Base-by-base conservation (phyloP, 2,329 filamentous ascomycete species). In the Colletotrichum siamense region DNA sequence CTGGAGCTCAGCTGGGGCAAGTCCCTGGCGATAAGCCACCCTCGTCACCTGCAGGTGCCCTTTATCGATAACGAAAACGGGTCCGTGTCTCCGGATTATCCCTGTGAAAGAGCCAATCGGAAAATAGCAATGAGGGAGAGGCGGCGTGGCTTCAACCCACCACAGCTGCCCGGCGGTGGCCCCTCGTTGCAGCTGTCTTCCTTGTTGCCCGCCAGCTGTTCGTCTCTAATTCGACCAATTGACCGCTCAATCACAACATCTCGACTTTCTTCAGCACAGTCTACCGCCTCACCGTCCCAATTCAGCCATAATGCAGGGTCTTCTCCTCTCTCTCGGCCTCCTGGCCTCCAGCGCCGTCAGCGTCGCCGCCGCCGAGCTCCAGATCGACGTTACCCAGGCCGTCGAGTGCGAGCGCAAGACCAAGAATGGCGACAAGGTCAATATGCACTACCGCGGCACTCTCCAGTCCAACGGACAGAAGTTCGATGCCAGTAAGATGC, bases 391-490 rank as follows among this genome's bases (percentile, higher is more conserved):
- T 79, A 94, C 93, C 68, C 89, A 92, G 75, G 88, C 91, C 30
- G 94, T 95, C 78, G 92, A 95, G 80, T 98, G 96, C 89, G 92
- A 92, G 67, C 93, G 95, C 85, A 96, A 95, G 88, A 94, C 92
- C 18, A 82, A 91, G 82, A 91, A 90, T 77, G 95, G 95, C 79
- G 96, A 98, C 87, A 92, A 89, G 78, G 92, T 98, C 82, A 89
- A 93, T 71, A 95, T 98, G 82, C 96, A 98, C 88, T 98, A 99
- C 89, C 91, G 91, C 72, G 96, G 96, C 80, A 97, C 94, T 2
- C 91, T 98, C 36, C 90, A 92, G 77, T 87, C 88, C 68, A 91
- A 92, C 79, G 96, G 96, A 81, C 89, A 91, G 77, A 89, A 97
- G 84, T 99, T 99, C 83, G 96, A 98, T 86, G 92, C 95, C 78